phyloP scores from a whole-genome alignment of 1,139 yeast genomes.

The Pneumocystis carinii region DNA sequence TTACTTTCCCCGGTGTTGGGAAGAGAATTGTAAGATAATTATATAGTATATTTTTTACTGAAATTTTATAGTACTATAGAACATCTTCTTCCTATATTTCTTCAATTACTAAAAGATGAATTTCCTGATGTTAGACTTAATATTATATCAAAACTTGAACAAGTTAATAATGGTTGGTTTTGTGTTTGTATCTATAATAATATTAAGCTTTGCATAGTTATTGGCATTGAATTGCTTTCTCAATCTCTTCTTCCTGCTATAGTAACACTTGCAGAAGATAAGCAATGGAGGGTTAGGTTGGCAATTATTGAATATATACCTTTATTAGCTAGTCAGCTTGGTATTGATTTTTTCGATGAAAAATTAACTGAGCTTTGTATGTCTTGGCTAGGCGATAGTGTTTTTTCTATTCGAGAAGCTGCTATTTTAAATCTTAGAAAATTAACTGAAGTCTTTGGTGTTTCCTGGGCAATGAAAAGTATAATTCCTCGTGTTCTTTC shows the following conservation, averaged over 20 bases:
- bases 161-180: conserved; percentile 48
- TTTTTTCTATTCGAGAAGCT: conserved; percentile 90
- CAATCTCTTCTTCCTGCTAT: conserved; percentile 89
- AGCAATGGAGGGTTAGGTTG: conserved; percentile 93
- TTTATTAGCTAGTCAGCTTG: conserved; percentile 85
- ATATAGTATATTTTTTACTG: not conserved
- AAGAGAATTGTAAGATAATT: conserved; percentile 36
- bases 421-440: conserved; percentile 74
- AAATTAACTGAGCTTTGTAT: conserved; percentile 80
- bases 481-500: conserved; percentile 56
- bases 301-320: conserved; percentile 97
- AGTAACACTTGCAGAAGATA: conserved; percentile 88
- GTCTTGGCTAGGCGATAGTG: conserved; percentile 98
- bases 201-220: conserved; percentile 30
- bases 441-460: conserved; percentile 75
- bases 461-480: conserved; percentile 81
- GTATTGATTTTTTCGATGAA: conserved; percentile 82
- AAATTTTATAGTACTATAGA: conserved; percentile 43
- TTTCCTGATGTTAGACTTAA: conserved; percentile 92
- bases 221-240: conserved; percentile 77
- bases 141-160: conserved; percentile 79
- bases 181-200: not conserved
- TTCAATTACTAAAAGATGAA: conserved; percentile 91
- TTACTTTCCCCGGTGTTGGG: conserved; percentile 77
- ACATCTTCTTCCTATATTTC: conserved; percentile 68